phyloP scores from a whole-genome alignment of 2,329 filamentous ascomycete genomes.

The Ophiostoma angusticollis region DNA sequence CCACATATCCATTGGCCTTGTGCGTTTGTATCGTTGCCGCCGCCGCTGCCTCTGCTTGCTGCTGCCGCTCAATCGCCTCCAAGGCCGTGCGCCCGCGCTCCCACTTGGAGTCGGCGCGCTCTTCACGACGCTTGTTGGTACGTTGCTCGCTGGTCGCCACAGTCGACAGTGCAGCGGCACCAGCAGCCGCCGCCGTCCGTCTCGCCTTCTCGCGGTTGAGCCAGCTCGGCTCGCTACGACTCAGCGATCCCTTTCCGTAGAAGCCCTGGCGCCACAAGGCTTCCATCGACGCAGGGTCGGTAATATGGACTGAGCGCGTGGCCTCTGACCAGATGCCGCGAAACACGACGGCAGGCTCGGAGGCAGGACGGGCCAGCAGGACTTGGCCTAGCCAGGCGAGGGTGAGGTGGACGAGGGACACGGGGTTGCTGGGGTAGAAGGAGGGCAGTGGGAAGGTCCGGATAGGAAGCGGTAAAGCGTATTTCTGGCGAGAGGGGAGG shows the following conservation, averaged over 20 bases:
- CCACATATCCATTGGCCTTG: not conserved
- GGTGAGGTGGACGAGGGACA: slow-evolving; percentile 71
- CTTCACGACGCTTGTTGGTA: slow-evolving; percentile 63
- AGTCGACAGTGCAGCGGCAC: slow-evolving; percentile 14
- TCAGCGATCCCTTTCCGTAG: slow-evolving; percentile 87
- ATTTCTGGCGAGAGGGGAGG: slow-evolving; percentile 34
- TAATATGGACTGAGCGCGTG: slow-evolving; percentile 75
- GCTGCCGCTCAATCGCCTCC: slow-evolving; percentile 65
- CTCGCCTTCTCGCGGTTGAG: slow-evolving; percentile 67
- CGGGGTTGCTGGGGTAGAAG: slow-evolving; percentile 83
- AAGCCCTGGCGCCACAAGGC: slow-evolving; percentile 95
- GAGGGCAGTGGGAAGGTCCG: slow-evolving; percentile 71
- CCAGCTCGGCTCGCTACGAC: slow-evolving; percentile 92
- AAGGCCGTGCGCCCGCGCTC: slow-evolving; percentile 81
- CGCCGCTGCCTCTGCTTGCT: slow-evolving; percentile 27
- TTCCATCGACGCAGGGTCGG: slow-evolving; percentile 59
- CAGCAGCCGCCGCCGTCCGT: slow-evolving; percentile 25
- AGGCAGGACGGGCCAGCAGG: slow-evolving; percentile 50
- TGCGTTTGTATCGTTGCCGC: not conserved
- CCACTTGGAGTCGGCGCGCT: slow-evolving; percentile 75
- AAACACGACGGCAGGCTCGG: slow-evolving; percentile 52
- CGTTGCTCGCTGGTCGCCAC: slow-evolving; percentile 61
- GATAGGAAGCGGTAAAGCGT: slow-evolving; percentile 69
- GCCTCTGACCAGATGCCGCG: slow-evolving; percentile 67
- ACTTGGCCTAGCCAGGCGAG: slow-evolving; percentile 66